These are phyloP conservation scores for Fusarium cyanostomum DNA, from an alignment of 2,329 filamentous ascomycete genomes.

Conservation along the genomic window DNA sequence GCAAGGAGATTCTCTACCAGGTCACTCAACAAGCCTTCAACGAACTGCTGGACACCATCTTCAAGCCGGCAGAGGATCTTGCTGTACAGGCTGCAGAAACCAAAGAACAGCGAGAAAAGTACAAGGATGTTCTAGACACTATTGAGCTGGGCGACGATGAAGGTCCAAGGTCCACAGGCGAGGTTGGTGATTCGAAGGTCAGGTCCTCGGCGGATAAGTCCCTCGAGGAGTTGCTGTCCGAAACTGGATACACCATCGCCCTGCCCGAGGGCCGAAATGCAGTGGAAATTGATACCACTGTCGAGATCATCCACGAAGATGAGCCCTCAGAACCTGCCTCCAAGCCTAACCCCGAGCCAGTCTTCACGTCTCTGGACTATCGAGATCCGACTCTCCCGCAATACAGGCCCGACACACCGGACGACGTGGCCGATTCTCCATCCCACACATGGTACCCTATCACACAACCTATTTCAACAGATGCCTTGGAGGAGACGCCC, in stretches of 20 bases:
- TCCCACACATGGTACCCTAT: constrained; percentile 37
- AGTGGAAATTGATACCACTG: constrained; percentile 45
- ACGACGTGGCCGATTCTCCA: constrained; percentile 28
- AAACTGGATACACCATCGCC: constrained; percentile 58
- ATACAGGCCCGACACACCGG: constrained; percentile 67
- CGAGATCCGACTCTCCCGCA: constrained; percentile 74
- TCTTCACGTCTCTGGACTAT: constrained; percentile 32
- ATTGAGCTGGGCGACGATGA: constrained; percentile 48
- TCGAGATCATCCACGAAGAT: constrained; percentile 39
- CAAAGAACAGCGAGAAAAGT: constrained; percentile 67
- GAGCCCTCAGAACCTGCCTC: constrained; percentile 22
- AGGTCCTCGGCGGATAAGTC: constrained; percentile 38
- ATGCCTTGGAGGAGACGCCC: neutral
- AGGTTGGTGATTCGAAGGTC: constrained; percentile 16
- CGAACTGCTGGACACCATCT: constrained; percentile 87
- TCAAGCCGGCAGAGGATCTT: constrained; percentile 81
- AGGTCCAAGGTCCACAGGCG: constrained; percentile 24
- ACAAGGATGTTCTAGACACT: constrained; percentile 58
- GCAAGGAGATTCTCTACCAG: constrained; percentile 89
- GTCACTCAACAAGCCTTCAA: constrained; percentile 92
- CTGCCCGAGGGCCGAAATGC: constrained; percentile 45
- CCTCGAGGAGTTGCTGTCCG: constrained; percentile 52
- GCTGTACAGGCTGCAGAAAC: constrained; percentile 74
- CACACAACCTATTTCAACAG: constrained; percentile 13
- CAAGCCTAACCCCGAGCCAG: constrained; percentile 30